Conservation (phyloP, 768 basidiomycete genomes). For the Boletus vinaceobasis region DNA sequence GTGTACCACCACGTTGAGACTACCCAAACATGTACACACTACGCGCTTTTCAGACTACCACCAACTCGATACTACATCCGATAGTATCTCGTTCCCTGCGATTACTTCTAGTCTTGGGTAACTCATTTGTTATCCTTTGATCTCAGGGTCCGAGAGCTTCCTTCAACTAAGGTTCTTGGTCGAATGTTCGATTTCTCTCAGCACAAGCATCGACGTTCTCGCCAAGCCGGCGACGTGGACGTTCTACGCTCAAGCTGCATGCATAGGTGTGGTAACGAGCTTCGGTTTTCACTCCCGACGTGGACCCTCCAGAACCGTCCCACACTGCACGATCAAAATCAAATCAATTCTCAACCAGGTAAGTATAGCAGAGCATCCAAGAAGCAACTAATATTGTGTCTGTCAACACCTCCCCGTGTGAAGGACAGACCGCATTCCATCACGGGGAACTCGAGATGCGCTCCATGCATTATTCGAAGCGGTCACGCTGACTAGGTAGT, state of each 20-base stretch:
- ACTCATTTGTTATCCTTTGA: too few relatives aligned
- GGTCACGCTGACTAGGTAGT: not conserved
- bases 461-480: not conserved
- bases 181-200: not conserved
- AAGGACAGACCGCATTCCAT: not conserved
- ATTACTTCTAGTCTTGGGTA: not conserved
- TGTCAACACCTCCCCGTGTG: not conserved
- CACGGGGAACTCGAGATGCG: not conserved
- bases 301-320: too few relatives aligned
- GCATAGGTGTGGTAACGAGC: not conserved
- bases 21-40: not conserved
- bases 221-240: not conserved
- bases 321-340: not conserved
- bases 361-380: not conserved
- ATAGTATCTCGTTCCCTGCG: not conserved
- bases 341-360: not conserved
- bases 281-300: not conserved
- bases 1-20: not conserved
- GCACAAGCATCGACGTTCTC: not conserved
- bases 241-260: not conserved
- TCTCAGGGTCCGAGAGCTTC: too few relatives aligned
- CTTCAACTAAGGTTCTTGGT: not conserved
- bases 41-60: not conserved
- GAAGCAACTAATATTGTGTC: not conserved
- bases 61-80: not conserved